Base-by-base conservation (phyloP, 441 rosid species). In the Aleurites moluccanus region DNA sequence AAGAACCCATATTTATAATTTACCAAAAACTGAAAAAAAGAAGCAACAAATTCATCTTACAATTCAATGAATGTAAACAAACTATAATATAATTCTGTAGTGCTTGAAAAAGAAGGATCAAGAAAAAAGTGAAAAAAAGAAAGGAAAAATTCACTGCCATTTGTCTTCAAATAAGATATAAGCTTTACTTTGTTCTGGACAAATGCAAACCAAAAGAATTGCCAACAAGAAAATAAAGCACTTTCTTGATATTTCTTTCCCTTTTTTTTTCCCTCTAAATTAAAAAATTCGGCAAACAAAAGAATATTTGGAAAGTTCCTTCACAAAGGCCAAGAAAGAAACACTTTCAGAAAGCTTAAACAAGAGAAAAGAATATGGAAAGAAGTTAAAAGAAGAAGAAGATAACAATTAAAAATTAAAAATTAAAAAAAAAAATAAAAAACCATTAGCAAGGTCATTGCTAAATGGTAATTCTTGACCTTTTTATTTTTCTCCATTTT, bases 121-220 rank as follows among this genome's bases (percentile, higher is more conserved):
- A 56, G 28, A 40, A 40, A 14, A 38, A 35, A 33, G n/a, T 6
- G n/a, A 14, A 33, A 59, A 25, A 57, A 25, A 13, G 27, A 30
- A 47, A 14, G 1, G 10, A 21, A 13, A 15, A 73, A 47, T 61
- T 73, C 60, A 73, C 75, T 21, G 47, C 75, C 75, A 73, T 73
- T n/a, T 14, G 28, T 28, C 59, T 45, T 72, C 42, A 59, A 20
- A 27, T 14, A 16, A 52, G 50, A 52, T 6, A 38, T 21, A 53
- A 56, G 73, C 50, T n/a, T n/a, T n/a, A n/a, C n/a, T n/a, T 35
- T 56, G 14, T 56, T 21, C n/a, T 53, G 60, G 15, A 25, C 13
- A 27, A 68, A 50, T 50, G 45, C 45, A 50, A 52, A 50, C 59
- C 44, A 52, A 4, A 44, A 25, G 10, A 71, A 13, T 55, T 10